A percentile compares a stretch with the other conserved stretches of the same genome.
These are phyloP conservation scores for Hibiscus tridactylites DNA, from an alignment of 345 rosid genomes.

Conservation along the genomic window DNA sequence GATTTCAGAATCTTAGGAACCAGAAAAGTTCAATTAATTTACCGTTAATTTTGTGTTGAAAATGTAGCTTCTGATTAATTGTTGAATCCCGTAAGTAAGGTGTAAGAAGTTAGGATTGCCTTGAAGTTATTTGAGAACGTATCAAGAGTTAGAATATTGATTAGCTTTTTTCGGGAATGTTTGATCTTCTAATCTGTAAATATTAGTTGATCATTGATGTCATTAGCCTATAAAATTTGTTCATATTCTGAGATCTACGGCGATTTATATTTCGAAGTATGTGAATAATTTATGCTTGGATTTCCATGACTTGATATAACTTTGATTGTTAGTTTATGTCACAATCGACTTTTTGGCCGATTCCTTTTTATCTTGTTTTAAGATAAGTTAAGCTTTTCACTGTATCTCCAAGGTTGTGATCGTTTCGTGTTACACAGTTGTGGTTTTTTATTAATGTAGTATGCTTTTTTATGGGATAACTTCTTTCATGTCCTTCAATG, in stretches of 20 bases:
- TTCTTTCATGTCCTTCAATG: background rate
- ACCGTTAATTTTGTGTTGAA: background rate
- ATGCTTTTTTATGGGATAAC: background rate
- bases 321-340: conserved; percentile 3
- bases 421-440: background rate
- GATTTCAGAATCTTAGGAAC: conserved; percentile 7
- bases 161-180: background rate
- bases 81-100: background rate
- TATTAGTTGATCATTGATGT: background rate
- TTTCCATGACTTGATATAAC: background rate
- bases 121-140: background rate
- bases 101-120: background rate
- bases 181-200: background rate
- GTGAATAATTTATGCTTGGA: background rate
- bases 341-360: background rate
- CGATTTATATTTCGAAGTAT: background rate
- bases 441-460: background rate
- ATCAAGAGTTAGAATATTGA: background rate
- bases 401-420: background rate
- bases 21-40: background rate
- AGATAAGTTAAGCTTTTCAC: background rate
- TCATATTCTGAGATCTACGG: background rate
- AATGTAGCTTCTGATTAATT: background rate
- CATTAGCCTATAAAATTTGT: background rate
- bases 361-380: conserved; percentile 3